Base-by-base conservation (phyloP, 2,329 filamentous ascomycete genomes). In the Pseudogymnoascus sp. region DNA sequence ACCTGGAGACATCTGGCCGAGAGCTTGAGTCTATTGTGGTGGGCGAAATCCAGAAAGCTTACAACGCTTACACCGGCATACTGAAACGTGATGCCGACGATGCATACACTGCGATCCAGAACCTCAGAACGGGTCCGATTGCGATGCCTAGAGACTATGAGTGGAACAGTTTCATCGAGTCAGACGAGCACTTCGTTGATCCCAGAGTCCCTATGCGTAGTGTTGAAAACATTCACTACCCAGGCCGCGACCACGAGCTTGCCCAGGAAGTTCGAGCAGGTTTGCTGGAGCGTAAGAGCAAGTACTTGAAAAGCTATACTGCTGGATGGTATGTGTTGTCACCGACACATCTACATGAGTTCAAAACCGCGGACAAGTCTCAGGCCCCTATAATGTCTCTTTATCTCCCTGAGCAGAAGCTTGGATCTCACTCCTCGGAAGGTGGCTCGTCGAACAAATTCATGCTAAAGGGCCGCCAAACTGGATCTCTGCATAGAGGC, bases 21-120 rank as follows among this genome's bases (percentile, higher is more conserved):
- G 95, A 99, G 76, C 84, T 99, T 2, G 95, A 99, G 76, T 90
- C 91, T 0, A 97, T 99, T 67, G 91, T 99, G 0, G 91, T 99
- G 13, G 91, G 93, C 68, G 95, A 99, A 76, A 96, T 99, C 44
- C 95, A 99, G 73, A 97, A 97, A 75, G 92, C 95, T 0, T 97
- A 97, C 78, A 96, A 95, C 71, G 92, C 93, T 2, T 91, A 96
- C 69, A 90, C 93, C 23, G 89, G 88, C 62, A 96, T 97, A 67
- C 79, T 97, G 65, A 96, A 93, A 78, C 88, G 92, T 56, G 93
- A 97, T 73, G 90, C 91, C 9, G 92, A 96, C 68, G 87, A 91
- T 62, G 86, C 89, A 35, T 90, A 91, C 72, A 83, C 83, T 63
- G 83, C 90, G 1, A 84, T 93, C 10, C 91, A 96, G 64, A 89